These are phyloP conservation scores for Cryphonectria naterciae DNA, from an alignment of 2,329 filamentous ascomycete genomes.

Conservation along the genomic window DNA sequence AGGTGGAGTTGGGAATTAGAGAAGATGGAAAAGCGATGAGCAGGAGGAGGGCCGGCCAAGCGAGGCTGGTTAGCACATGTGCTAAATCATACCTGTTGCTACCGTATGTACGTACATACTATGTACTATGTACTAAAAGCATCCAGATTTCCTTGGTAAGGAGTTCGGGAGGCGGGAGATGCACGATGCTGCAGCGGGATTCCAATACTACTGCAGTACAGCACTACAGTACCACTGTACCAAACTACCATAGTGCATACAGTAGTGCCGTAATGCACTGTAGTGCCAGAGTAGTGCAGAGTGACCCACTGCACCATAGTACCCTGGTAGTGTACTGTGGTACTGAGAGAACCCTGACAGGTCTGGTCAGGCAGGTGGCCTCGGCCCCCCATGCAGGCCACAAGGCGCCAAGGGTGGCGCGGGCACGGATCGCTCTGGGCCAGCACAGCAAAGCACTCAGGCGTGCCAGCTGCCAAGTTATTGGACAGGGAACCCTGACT, in stretches of 20 bases:
- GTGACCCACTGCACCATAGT: neutral
- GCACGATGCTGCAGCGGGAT: neutral
- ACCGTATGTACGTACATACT: neutral
- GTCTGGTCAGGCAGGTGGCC: neutral
- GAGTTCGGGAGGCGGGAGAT: neutral
- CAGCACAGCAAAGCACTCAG: neutral
- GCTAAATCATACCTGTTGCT: neutral
- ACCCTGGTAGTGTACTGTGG: no score
- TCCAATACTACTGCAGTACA: neutral
- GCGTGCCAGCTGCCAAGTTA: neutral
- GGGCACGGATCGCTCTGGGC: neutral
- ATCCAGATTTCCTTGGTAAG: neutral
- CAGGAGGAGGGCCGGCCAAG: neutral
- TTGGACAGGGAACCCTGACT: neutral
- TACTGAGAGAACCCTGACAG: neutral
- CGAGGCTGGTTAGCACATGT: conserved; percentile 1
- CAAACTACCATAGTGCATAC: neutral
- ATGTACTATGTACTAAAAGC: neutral
- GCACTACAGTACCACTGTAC: neutral
- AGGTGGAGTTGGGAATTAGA: neutral
- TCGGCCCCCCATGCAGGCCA: neutral
- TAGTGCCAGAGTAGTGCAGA: neutral
- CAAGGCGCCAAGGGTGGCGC: neutral
- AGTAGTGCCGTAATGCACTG: neutral
- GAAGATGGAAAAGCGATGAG: conserved; percentile 2